These are phyloP conservation scores for Saprolegnia diclina DNA, from an alignment of 352 stramenopile species.

Conservation along the genomic window DNA sequence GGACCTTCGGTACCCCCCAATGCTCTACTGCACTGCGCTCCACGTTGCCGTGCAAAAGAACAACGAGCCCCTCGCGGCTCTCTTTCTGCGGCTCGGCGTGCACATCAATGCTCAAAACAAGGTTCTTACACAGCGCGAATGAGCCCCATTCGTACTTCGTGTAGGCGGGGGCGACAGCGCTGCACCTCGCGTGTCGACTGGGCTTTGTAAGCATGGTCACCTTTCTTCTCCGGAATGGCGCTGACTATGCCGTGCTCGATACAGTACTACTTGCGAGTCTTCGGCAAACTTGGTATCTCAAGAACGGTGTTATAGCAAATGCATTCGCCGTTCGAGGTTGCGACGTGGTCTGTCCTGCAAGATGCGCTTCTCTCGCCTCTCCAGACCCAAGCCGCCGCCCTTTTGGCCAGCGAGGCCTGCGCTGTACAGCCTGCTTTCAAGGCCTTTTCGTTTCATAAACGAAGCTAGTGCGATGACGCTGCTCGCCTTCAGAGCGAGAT, in stretches of 20 bases:
- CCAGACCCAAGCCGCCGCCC: neutral
- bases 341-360: slow-evolving; percentile 1
- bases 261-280: neutral
- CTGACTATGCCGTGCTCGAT: slow-evolving; percentile 23
- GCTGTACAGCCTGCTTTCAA: neutral
- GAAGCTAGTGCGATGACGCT: neutral
- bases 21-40: slow-evolving; percentile 4
- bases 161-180: slow-evolving; percentile 12
- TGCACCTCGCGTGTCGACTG: slow-evolving; percentile 19
- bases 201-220: neutral
- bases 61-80: slow-evolving; percentile 3
- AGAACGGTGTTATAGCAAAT: neutral
- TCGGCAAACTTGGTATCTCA: neutral
- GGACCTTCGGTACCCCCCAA: slow-evolving; percentile 3
- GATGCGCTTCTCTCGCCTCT: slow-evolving; percentile 6
- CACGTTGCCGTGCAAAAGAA: slow-evolving; percentile 26
- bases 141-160: neutral
- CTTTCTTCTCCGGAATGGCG: slow-evolving; percentile 1
- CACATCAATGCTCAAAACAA: slow-evolving; percentile 27
- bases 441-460: neutral
- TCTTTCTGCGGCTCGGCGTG: slow-evolving; percentile 17
- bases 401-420: slow-evolving; percentile 3
- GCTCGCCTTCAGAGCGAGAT: neutral
- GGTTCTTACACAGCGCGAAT: neutral
- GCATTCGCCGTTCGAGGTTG: slow-evolving; percentile 13